Conservation (phyloP, 1,284 basidiomycete species). For the Peniophora sp. region DNA sequence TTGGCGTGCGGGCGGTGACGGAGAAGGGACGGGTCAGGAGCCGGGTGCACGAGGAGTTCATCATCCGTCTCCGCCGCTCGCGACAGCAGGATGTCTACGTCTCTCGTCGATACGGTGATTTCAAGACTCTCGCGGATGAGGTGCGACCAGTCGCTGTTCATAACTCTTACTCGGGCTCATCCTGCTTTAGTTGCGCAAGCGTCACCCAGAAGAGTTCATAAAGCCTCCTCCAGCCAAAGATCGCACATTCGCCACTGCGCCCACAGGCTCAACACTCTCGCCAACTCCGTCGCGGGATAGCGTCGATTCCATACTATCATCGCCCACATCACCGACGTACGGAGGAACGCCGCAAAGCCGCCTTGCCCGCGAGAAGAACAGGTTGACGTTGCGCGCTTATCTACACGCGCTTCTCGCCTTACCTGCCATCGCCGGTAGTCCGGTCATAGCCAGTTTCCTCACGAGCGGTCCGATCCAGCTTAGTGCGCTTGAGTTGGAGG, state of each 20-base stretch:
- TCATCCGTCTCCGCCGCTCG: constrained; percentile 80
- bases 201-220: constrained; percentile 75
- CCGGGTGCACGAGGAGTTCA: constrained; percentile 91
- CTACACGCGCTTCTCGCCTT: constrained; percentile 76
- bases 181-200: constrained; percentile 67
- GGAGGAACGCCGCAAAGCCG: constrained; percentile 21
- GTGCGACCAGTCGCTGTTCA: constrained; percentile 32
- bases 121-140: constrained; percentile 79
- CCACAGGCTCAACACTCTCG: constrained; percentile 19
- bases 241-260: constrained; percentile 53
- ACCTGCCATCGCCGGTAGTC: constrained; percentile 72
- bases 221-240: constrained; percentile 83
- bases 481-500: constrained; percentile 70
- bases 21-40: constrained; percentile 81
- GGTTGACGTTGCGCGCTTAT: constrained; percentile 91
- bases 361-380: constrained; percentile 88
- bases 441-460: constrained; percentile 83
- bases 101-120: constrained; percentile 92
- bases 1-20: constrained; percentile 73
- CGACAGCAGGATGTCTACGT: constrained; percentile 78
- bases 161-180: constrained; percentile 9
- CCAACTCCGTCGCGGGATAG: constrained; percentile 9
- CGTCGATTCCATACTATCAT: constrained; percentile 7
- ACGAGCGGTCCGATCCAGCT: constrained; percentile 72
- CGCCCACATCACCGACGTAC: constrained; percentile 7